Conservation (phyloP, 768 basidiomycete species). For the Mrakia gelida region DNA sequence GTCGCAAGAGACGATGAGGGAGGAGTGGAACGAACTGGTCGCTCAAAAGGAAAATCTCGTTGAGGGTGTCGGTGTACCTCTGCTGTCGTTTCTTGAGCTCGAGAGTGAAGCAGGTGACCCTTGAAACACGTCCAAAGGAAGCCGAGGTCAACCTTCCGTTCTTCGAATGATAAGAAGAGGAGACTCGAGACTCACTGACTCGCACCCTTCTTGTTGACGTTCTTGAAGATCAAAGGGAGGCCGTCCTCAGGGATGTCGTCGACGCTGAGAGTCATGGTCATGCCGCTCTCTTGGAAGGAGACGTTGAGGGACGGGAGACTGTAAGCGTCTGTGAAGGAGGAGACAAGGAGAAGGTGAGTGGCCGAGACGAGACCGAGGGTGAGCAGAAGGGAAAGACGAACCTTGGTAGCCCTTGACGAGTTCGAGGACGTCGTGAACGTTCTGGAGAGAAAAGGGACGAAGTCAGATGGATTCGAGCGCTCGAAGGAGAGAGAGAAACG, state of each 20-base stretch:
- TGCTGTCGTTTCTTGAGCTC: slow-evolving; percentile 32
- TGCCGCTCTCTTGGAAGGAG: slow-evolving; percentile 59
- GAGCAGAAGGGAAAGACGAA: background rate
- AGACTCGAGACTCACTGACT: background rate
- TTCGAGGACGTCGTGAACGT: slow-evolving; percentile 68
- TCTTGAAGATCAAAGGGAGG: slow-evolving; percentile 67
- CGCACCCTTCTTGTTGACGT: slow-evolving; percentile 47
- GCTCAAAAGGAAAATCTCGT: slow-evolving; percentile 81
- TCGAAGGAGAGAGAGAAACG: background rate
- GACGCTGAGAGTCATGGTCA: slow-evolving; percentile 68
- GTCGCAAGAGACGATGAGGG: background rate
- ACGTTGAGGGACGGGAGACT: slow-evolving; percentile 59
- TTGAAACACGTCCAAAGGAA: no score
- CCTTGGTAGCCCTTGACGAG: slow-evolving; percentile 27
- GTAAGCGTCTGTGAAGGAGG: slow-evolving; percentile 52
- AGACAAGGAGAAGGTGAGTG: background rate
- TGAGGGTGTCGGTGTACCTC: slow-evolving; percentile 81
- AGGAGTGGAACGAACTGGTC: slow-evolving; percentile 54
- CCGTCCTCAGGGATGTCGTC: slow-evolving; percentile 54
- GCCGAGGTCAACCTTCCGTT: no score
- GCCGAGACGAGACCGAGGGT: background rate
- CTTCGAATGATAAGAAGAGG: no score
- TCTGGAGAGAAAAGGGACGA: slow-evolving; percentile 54
- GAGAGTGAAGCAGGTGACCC: slow-evolving; percentile 16
- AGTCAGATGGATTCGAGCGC: background rate